A percentile compares a stretch with the other conserved stretches of the same genome.
These are phyloP conservation scores for Pythium phragmitis DNA, from an alignment of 352 stramenopile species.

Conservation along the genomic window DNA sequence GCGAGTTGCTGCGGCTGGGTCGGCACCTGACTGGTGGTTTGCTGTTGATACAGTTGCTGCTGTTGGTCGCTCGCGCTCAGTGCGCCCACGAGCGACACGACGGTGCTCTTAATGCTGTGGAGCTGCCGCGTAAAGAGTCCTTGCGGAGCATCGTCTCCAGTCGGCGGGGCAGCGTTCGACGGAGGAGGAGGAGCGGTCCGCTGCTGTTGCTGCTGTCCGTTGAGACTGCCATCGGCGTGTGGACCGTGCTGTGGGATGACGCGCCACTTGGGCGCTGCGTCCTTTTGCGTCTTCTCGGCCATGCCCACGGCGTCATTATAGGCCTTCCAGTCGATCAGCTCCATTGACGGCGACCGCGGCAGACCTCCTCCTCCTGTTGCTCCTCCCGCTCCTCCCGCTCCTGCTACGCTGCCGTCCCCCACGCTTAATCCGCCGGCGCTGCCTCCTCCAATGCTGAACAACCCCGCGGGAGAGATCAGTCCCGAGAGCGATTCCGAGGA, in stretches of 20 bases:
- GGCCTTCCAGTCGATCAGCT: conserved; percentile 86
- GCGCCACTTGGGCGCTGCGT: conserved; percentile 56
- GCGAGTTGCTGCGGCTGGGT: not conserved
- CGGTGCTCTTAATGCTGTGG: conserved; percentile 50
- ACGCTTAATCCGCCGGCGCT: conserved; percentile 16
- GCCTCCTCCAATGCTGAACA: conserved; percentile 21
- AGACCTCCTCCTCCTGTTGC: conserved; percentile 4
- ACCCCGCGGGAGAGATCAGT: conserved; percentile 51
- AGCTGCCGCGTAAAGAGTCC: conserved; percentile 43
- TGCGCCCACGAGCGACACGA: conserved; percentile 43
- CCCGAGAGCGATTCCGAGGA: conserved; percentile 64
- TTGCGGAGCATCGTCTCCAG: conserved; percentile 26
- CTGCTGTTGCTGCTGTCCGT: not conserved
- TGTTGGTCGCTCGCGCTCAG: conserved; percentile 23
- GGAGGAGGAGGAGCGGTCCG: not conserved
- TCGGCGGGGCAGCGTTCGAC: not conserved
- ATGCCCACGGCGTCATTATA: conserved; percentile 65
- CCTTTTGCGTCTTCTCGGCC: conserved; percentile 58
- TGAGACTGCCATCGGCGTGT: conserved; percentile 37
- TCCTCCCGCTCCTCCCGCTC: not conserved
- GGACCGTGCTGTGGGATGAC: conserved; percentile 79
- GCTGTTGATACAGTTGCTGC: not conserved
- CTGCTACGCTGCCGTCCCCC: conserved; percentile 6
- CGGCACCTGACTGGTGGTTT: not conserved
- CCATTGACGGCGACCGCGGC: conserved; percentile 47